Percentiles rank a stretch among this genome's conserved stretches.
phyloP scores from a whole-genome alignment of 768 basidiomycete genomes.

The Trametes gibbosa region DNA sequence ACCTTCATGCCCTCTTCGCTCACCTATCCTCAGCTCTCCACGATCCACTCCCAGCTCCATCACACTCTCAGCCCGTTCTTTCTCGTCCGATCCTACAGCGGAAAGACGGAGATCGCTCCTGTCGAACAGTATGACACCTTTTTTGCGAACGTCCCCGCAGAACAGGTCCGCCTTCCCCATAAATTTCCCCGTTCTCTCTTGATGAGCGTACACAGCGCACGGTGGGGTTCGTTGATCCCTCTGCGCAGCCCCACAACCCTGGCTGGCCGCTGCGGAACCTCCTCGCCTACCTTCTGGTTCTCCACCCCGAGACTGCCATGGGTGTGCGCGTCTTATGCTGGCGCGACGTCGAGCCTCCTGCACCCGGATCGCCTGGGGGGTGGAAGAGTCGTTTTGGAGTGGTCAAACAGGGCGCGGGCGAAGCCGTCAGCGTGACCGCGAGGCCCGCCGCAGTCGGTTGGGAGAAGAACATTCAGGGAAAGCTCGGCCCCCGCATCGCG shows the following conservation, averaged over 20 bases:
- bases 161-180: constrained; percentile 37
- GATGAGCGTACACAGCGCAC: constrained; percentile 21
- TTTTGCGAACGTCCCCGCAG: constrained; percentile 44
- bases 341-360: constrained; percentile 59
- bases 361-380: constrained; percentile 25
- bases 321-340: constrained; percentile 71
- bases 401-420: constrained; percentile 35
- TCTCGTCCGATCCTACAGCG: constrained; percentile 46
- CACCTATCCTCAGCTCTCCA: constrained; percentile 40
- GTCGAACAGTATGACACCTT: constrained; percentile 60
- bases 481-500: constrained; percentile 81
- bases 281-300: constrained; percentile 84
- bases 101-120: constrained; percentile 41
- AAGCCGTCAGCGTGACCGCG: constrained; percentile 1
- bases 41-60: constrained; percentile 51
- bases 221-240: constrained; percentile 62
- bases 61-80: constrained; percentile 53
- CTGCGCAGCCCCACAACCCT: constrained; percentile 48
- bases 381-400: constrained; percentile 69
- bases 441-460: constrained; percentile 80
- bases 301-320: constrained; percentile 55
- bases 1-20: neutral
- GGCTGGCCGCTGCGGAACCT: constrained; percentile 93
- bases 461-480: constrained; percentile 91
- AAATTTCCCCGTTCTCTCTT: neutral